Base-by-base conservation (phyloP, 2,329 filamentous ascomycete species). In the Xylariomycetidae sp. region DNA sequence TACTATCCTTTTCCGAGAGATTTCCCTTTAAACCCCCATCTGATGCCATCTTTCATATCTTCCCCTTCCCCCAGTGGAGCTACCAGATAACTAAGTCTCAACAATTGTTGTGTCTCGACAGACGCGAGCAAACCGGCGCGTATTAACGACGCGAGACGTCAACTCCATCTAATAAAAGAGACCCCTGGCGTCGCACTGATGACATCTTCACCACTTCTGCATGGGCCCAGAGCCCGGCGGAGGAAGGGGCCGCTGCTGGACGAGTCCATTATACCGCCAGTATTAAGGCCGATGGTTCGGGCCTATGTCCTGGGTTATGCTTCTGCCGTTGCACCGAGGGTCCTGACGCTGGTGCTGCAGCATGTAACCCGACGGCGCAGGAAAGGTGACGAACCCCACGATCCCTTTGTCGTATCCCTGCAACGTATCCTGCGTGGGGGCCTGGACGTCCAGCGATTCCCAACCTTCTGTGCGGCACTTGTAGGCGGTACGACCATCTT, bases 261-360 rank as follows among this genome's bases (percentile, higher is more conserved):
- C 42, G 42, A 50, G 25, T 45, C 44, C n/a, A n/a, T n/a, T 41
- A 53, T 80, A 27, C 73, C 75, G 18, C 62, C 69, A 10, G 41
- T 66, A 25, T 56, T 81, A 19, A 68, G 72, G 33, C 77, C 78
- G 12, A 55, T 78, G 16, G 48, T 78, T 34, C 69, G 75, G 38
- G 77, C 78, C 29, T 82, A 78, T 54, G 50, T 77, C 11, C 49
- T 81, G 20, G 77, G 77, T 18, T 82, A 80, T 59, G 69, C 69
- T 13, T 80, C 75, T 32, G 65, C 69, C 20, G 74, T 80, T 6
- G 67, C 63, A 17, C 77, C 77, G 10, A 65, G 75, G 39, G 55
- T 81, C 15, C 49, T 79, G 42, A 72, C 70, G 3, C 55, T 80
- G 38, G 43, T 79, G 18, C 51, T 79, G 33, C 67, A 72, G 42